Percentiles rank a stretch among this genome's conserved stretches.
Evolutionary conservation across 176 grass and related monocot species (phyloP).

Genomic region (Lolium multiflorum): DNA sequence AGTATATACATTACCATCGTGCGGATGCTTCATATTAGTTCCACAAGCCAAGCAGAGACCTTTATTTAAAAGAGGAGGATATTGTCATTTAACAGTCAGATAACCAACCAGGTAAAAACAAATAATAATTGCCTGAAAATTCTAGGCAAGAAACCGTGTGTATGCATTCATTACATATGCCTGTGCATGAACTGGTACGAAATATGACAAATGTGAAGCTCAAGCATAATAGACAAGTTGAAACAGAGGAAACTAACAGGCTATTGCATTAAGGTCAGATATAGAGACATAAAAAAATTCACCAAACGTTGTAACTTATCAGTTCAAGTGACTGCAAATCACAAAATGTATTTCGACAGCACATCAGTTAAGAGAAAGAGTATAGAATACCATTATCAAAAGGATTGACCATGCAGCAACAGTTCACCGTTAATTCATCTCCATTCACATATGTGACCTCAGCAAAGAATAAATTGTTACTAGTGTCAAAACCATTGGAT

Average conservation of each 20-base stretch:
- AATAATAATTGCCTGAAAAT: too few relatives aligned
- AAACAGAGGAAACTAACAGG: too few relatives aligned
- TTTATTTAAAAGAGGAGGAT: not conserved
- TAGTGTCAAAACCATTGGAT: not conserved
- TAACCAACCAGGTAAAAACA: not conserved
- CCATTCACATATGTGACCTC: not conserved
- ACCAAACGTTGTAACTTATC: not conserved
- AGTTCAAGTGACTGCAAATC: not conserved
- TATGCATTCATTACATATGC: not conserved
- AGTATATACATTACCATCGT: not conserved
- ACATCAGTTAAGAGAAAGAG: not conserved
- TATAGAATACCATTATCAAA: not conserved
- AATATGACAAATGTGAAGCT: not conserved
- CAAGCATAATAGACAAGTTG: not conserved
- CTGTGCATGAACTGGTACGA: not conserved
- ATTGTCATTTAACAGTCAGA: not conserved
- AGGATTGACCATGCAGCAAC: not conserved
- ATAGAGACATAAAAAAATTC: not conserved
- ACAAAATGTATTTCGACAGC: not conserved
- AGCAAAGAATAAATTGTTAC: conserved; percentile 4
- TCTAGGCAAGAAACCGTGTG: too few relatives aligned
- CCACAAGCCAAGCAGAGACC: not conserved
- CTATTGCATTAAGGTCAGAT: too few relatives aligned
- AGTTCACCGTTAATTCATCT: not conserved
- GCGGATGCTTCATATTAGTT: not conserved